Evolutionary conservation across 257 asterid genomes (phyloP).

Genomic region (Nicotiana sylvestris): DNA sequence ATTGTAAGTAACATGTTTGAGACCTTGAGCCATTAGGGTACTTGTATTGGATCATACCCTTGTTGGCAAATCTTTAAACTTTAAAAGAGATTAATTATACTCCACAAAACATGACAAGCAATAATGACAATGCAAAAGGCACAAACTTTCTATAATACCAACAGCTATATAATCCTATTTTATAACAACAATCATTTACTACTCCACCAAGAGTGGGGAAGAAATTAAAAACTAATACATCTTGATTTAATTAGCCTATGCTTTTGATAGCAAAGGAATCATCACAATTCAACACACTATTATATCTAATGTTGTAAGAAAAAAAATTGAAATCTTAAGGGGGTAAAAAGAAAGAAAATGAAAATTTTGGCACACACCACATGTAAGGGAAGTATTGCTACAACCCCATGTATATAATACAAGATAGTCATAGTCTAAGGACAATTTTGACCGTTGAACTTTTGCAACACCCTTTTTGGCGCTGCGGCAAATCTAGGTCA

Average conservation of each 20-base stretch:
- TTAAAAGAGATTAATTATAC: background rate
- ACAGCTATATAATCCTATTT: background rate
- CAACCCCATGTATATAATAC: slow-evolving; percentile 52
- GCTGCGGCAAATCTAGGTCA: background rate
- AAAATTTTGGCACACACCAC: slow-evolving; percentile 38
- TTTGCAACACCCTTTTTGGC: background rate
- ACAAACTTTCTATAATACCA: background rate
- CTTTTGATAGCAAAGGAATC: slow-evolving; percentile 41
- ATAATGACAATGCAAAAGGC: slow-evolving; percentile 23
- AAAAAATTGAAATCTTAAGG: slow-evolving; percentile 5
- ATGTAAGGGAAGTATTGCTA: slow-evolving; percentile 35
- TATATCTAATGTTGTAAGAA: slow-evolving; percentile 29
- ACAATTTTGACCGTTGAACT: background rate
- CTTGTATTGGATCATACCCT: background rate
- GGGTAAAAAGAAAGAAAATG: background rate
- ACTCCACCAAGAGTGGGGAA: slow-evolving; percentile 4
- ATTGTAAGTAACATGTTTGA: background rate
- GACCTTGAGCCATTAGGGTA: background rate
- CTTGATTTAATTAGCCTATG: slow-evolving; percentile 38
- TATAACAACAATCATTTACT: slow-evolving; percentile 19
- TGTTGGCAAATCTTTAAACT: background rate
- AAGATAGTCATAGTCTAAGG: slow-evolving; percentile 34
- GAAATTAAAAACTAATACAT: slow-evolving; percentile 17
- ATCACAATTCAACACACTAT: slow-evolving; percentile 53
- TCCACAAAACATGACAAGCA: slow-evolving; percentile 27